phyloP scores from a whole-genome alignment of 768 basidiomycete species.

The Mycena vitilis region DNA sequence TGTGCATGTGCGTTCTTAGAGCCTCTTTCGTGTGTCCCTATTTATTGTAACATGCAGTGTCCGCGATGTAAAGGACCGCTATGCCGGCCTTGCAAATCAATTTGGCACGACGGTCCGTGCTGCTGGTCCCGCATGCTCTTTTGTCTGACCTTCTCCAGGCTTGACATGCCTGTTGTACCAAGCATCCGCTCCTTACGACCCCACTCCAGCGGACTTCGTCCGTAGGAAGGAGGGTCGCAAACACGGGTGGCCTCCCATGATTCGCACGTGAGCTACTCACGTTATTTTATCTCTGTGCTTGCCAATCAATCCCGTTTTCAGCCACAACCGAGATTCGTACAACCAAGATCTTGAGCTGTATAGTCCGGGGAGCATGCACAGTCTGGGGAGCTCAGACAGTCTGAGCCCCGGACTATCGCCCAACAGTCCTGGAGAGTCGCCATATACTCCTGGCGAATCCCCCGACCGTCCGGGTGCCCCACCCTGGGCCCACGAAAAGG shows the following conservation, averaged over 20 bases:
- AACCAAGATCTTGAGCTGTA: no score
- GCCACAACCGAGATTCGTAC: neutral
- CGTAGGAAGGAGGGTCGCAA: neutral
- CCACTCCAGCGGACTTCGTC: neutral
- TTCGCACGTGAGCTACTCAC: neutral
- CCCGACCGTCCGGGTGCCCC: neutral
- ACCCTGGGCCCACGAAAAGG: conserved; percentile 10
- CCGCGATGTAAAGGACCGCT: conserved; percentile 30
- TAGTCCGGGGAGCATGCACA: neutral
- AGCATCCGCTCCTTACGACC: conserved; percentile 12
- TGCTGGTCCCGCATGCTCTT: neutral
- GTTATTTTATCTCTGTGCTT: neutral
- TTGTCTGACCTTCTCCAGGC: conserved; percentile 1
- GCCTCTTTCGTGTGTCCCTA: neutral
- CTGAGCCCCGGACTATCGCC: no score
- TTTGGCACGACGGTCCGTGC: conserved; percentile 34
- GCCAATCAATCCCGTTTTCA: neutral
- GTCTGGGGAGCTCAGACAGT: neutral
- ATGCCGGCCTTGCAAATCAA: conserved; percentile 31
- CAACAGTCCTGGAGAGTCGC: neutral
- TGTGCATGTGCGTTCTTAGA: conserved; percentile 17
- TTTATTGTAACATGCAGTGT: conserved; percentile 28
- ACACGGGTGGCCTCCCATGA: neutral
- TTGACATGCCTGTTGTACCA: conserved; percentile 36
- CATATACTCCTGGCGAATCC: neutral